Conservation (phyloP, 2,329 filamentous ascomycete genomes). For the Raffaelea deltoideospora region DNA sequence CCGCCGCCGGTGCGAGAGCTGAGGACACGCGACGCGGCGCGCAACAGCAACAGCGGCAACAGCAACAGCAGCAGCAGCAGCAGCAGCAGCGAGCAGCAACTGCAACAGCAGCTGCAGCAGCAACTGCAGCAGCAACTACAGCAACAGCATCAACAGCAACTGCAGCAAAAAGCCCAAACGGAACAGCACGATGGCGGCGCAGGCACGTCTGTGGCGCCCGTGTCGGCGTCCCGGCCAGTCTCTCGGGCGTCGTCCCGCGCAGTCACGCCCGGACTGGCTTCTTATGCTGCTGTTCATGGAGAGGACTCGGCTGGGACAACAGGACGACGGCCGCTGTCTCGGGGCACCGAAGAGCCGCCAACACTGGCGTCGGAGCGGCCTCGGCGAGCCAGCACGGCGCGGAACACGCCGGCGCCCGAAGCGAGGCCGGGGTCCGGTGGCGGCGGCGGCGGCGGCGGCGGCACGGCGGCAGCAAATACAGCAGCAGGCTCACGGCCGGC, state of each 20-base stretch:
- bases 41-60: constrained; percentile 11
- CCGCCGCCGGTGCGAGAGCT: constrained; percentile 19
- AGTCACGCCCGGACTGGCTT: too few relatives aligned
- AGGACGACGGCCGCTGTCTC: constrained; percentile 11
- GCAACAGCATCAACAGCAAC: neutral
- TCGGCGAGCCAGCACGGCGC: constrained; percentile 40
- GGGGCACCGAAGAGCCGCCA: constrained; percentile 16
- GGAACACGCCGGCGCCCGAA: constrained; percentile 41
- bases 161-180: neutral
- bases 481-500: constrained; percentile 28
- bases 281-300: too few relatives aligned
- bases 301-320: constrained; percentile 8
- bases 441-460: constrained; percentile 40
- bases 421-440: neutral
- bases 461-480: constrained; percentile 40
- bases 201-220: too few relatives aligned
- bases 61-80: constrained; percentile 5
- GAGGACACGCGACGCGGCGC: constrained; percentile 15
- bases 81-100: constrained; percentile 8
- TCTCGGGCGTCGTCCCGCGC: constrained; percentile 6
- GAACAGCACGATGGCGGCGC: too few relatives aligned
- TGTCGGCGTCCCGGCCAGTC: neutral
- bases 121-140: neutral
- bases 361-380: constrained; percentile 36
- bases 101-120: constrained; percentile 7